Base-by-base conservation (phyloP, 1,284 basidiomycete genomes). In the Cutaneotrichosporon cutaneum region DNA sequence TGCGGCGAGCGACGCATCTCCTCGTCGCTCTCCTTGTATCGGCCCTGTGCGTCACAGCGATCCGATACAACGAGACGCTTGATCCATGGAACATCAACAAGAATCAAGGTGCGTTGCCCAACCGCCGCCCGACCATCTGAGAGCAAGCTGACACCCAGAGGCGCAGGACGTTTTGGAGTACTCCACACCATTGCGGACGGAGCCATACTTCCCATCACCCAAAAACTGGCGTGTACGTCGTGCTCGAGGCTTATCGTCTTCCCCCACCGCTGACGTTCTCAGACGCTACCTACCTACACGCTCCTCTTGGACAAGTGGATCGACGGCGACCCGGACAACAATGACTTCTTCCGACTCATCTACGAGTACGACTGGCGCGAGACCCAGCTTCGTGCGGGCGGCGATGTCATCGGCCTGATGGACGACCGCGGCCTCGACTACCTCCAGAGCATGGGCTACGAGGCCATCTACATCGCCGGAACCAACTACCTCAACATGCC, bases 401-500 rank as follows among this genome's bases (percentile, higher is more conserved):
- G 92, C 62, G 92, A 95, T 77, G 83, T 92, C 67, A 85, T 84
- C 60, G 92, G 92, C 62, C 81, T 94, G 65, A 80, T 84, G 58
- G 78, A 85, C 48, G 87, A 84, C 64, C 68, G 77, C 33, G 72
- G 75, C 52, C 82, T 95, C 66, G 92, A 94, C 80, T 95, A 95
- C 76, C 82, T 95, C 18, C 83, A 90, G 62, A 89, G 89, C 64
- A 93, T 94, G 90, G 92, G 92, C 65, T 82, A 92, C 70, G 82
- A 83, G 68, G 83, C 87, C 56, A 87, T 95, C 71, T 94, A 91
- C 80, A 88, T 94, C 72, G 91, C 92, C 30, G 92, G 92, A 59
- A 95, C 92, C 0, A 87, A 88, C 54, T 95, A 92, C 78, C 66
- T 94, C 67, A 94, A 95, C 83, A 93, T 94, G 92, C 81, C 92